Evolutionary conservation across 768 basidiomycete genomes (phyloP), one percentile per base, ranked within the genome.

Genomic region (Suillus luteus): DNA sequence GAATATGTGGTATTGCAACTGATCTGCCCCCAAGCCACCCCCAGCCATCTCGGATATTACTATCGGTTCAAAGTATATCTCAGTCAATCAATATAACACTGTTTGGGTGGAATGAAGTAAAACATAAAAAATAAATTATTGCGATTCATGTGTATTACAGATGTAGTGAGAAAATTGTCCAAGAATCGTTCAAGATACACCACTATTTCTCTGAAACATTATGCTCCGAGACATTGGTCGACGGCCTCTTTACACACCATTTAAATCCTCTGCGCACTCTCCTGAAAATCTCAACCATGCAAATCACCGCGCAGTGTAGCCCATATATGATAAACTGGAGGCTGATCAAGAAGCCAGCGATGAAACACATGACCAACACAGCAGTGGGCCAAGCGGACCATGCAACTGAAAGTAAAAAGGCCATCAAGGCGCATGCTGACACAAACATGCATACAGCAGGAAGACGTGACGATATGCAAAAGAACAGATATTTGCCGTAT

Each of bases 251-350:
- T 27, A 19, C 24, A 41, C 62, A 72, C 15, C 62, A 60, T 46
- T 65, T 27, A 38, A 71, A 7, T 10, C 69, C 62, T 38, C 66
- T 67, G 15, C 68, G 66, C 2, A 66, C 35, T 33, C 12, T 22
- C 19, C 67, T 65, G 3, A 31, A 15, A 5, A 52, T 27, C 7
- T 68, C 65, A 27, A 43, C 51, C 2, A 73, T 11, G n/a, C 66
- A 55, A 17, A 67, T 64, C 31, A 65, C 65, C 2, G 24, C 51
- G 7, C 73, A 76, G 73, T 67, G 74, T 3, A 78, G 69, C 1
- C 86, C 85, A 71, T 79, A 89, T 22, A 88, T 82, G 22, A 90
- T 75, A 73, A 88, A 91, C 74, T 91, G 90, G 52, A 90, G 75
- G 8, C 80, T 82, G 77, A 91, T 76, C 11, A 89, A 69, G 0